Percentiles rank a stretch among this genome's conserved stretches.
Evolutionary conservation across 352 stramenopile genomes (phyloP).

Genomic region (Pythium sp.): DNA sequence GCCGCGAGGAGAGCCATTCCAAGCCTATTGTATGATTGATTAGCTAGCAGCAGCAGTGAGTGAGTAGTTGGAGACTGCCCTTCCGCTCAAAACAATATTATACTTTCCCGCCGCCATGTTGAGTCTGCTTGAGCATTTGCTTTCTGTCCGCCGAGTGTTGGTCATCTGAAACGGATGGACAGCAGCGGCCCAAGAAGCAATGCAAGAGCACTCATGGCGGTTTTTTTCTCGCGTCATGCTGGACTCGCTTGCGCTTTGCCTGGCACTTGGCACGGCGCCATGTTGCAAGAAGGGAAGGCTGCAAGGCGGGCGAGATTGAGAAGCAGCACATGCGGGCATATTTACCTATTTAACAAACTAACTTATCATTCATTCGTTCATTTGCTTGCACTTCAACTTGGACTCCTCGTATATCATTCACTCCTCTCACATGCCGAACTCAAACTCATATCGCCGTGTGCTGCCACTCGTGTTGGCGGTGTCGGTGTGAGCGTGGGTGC

Average conservation of each 20-base stretch:
- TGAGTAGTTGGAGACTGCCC: constrained; percentile 1
- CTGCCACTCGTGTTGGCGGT: neutral
- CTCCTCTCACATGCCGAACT: neutral
- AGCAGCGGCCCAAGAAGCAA: neutral
- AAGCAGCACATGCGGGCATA: neutral
- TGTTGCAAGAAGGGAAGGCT: neutral
- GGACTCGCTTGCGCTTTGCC: neutral
- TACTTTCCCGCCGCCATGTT: constrained; percentile 10
- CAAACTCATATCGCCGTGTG: neutral
- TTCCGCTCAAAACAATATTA: constrained; percentile 11
- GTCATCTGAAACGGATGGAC: constrained; percentile 5
- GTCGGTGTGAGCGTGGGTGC: neutral
- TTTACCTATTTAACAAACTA: neutral
- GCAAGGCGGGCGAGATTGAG: neutral
- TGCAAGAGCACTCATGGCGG: constrained; percentile 15
- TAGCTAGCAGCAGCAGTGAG: neutral
- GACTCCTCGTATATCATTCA: neutral
- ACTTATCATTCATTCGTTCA: neutral
- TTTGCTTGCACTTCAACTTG: neutral
- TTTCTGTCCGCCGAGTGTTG: neutral
- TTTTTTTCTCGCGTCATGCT: constrained; percentile 3
- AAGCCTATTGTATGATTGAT: constrained; percentile 2
- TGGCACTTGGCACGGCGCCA: neutral
- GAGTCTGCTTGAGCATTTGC: constrained; percentile 3
- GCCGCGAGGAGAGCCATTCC: neutral